Base-by-base conservation (phyloP, 1,284 basidiomycete species). In the Testicularia cyperi region DNA sequence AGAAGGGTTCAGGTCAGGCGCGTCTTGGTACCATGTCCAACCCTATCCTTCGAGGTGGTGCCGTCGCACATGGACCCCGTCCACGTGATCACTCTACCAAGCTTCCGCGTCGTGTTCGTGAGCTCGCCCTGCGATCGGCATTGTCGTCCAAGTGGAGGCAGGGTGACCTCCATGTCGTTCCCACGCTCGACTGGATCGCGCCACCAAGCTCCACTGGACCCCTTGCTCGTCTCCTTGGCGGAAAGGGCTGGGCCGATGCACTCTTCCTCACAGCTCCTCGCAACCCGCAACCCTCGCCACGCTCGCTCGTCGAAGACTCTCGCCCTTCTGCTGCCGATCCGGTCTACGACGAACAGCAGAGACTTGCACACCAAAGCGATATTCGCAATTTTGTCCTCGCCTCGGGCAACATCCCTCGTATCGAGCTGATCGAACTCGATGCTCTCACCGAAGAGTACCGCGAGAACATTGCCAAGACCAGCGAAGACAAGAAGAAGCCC, bases 71-170 rank as follows among this genome's bases (percentile, higher is more conserved):
- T 67, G 90, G 90, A 27, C 90, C 91, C 0, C 86, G 88, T 72
- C 89, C 90, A 0, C 84, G 92, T 43, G 88, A 95, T 78, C 92
- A 92, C 77, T 85, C 88, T 63, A 92, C 90, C 33, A 86, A 88
- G 56, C 82, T 97, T 13, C 88, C 89, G 8, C 83, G 90, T 51
- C 92, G 94, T 78, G 88, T 95, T 44, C 83, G 91, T 28, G 82
- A 90, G 70, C 87, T 96, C 82, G 92, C 92, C n/a, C 85, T 96
- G 82, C 84, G 88, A 20, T 86, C 90, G 31, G 90, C 90, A 1
- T 78, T 96, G 37, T 90, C 88, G 54, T 82, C 85, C 26, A 88
- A 90, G 76, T 80, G 92, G 68, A 82, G 83, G 65, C 87, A 90
- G 57, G 82, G 84, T 23, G 78, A 83, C 23, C 79, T 97, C 13